These are phyloP conservation scores for Solanum hybrid DNA, from an alignment of 305 asterid genomes.

Conservation along the genomic window DNA sequence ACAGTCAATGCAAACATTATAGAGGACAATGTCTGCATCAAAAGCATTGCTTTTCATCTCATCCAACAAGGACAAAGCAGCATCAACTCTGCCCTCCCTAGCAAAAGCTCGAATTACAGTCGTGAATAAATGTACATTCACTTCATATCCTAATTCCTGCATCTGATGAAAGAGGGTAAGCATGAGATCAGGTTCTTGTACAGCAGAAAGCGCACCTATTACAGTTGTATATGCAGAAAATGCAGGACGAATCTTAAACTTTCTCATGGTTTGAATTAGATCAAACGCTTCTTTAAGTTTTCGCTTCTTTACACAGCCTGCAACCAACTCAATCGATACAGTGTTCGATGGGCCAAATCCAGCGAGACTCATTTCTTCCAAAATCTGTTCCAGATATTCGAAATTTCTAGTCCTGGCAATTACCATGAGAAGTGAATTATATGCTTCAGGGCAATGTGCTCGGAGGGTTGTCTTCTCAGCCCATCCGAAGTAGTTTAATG, in stretches of 20 bases:
- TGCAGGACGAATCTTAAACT: constrained; percentile 72
- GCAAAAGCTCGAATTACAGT: constrained; percentile 75
- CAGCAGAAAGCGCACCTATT: constrained; percentile 60
- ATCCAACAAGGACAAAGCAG: constrained; percentile 70
- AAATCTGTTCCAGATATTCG: constrained; percentile 38
- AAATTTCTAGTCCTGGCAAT: constrained; percentile 49
- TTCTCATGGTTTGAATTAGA: constrained; percentile 73
- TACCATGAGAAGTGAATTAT: constrained; percentile 62
- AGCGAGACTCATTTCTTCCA: constrained; percentile 84
- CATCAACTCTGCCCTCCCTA: constrained; percentile 73
- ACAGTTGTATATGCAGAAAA: constrained; percentile 88
- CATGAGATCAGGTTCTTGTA: constrained; percentile 64
- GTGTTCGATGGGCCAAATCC: constrained; percentile 59
- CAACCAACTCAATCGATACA: constrained; percentile 52
- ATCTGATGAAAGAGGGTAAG: constrained; percentile 69
- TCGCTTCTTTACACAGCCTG: constrained; percentile 37
- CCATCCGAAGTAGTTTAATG: constrained; percentile 64
- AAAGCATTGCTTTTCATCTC: constrained; percentile 77
- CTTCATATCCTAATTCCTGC: constrained; percentile 94
- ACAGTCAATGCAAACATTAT: constrained; percentile 81
- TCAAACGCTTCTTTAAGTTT: constrained; percentile 57
- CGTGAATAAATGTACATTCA: constrained; percentile 69
- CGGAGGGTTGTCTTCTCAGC: constrained; percentile 46
- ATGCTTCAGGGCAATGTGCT: constrained; percentile 56
- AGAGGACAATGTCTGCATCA: constrained; percentile 78